Base-by-base conservation (phyloP, 2,329 filamentous ascomycete genomes). In the Neodidymelliopsis sp. region DNA sequence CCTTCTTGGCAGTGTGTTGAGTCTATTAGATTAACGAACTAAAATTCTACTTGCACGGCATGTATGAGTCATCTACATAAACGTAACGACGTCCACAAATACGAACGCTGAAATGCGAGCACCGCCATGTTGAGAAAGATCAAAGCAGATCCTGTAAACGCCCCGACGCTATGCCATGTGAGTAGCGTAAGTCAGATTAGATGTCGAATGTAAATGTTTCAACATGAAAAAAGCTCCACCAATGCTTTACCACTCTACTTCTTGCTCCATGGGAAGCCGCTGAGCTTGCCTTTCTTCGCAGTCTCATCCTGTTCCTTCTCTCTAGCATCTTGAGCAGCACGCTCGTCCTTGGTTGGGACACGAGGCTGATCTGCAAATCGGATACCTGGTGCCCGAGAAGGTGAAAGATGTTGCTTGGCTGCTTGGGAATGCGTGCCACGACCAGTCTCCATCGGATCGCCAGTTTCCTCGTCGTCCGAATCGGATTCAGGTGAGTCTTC, bases 361-460 rank as follows among this genome's bases (percentile, higher is more conserved):
- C 66, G 51, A 4, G 70, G 71, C 42, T 70, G 64, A 24, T 86
- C 84, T 3, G 83, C 84, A 64, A 87, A 87, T 18, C 84, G 75
- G 54, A 87, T 87, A 3, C 83, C 83, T 28, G 80, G 79, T 51
- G 79, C 76, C 16, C 65, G 59, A 8, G 54, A 56, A 16, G 58
- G 49, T 29, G 52, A 56, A 15, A 59, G 28, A 2, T 45, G 53
- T 31, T 51, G 49, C 28, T 47, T 49, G 20, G 50, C 34, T 23
- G 56, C 37, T 10, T 49, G 49, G 15, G 54, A 46, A 9, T 68
- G 59, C 13, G 67, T 69, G 5, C 69, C 67, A 13, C 70, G 65
- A 11, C 69, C 68, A 10, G 67, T 72, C 44, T 67, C 67, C 16
- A 70, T 57, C 13, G 68, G 69, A 39, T 71, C 68, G 11, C 69